Evolutionary conservation across 805 yeast genomes (phyloP), one percentile per base, ranked within the genome.

Genomic region (Wickerhamomyces hampshirensis): DNA sequence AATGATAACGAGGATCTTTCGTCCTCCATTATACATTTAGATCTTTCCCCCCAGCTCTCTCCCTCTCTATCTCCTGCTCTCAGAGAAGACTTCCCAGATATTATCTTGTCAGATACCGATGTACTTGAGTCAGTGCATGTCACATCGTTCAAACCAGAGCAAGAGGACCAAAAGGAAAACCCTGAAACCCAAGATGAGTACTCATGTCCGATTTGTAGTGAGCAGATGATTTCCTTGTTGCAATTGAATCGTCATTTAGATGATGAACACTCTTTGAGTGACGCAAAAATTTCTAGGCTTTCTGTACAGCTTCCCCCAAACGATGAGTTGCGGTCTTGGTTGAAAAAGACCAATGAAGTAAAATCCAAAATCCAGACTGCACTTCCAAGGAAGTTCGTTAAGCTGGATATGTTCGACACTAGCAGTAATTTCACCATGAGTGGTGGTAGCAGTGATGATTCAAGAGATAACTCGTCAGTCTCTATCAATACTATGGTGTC

Each of bases 201-300:
- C 12, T 23, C 35, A 13, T 86, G 95, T 50, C 95, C 95, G 2
- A 79, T 86, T 1, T 86, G 95, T 51, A 58, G 63, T 11, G 81
- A 77, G 39, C 33, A 57, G 2, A 77, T 82, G 80, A 58, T 73
- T 6, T 68, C 72, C 5, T 55, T 80, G 27, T 34, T 46, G 12
- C 80, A 74, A 42, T 62, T 85, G 38, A 84, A 84, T 54, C 65
- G 67, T 30, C 96, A 86, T 56, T 58, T 86, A 18, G 95, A 87
- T 53, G 81, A 73, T 39, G 72, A 59, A 7, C 96, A 86, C 53
- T 60, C 65, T 1, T 59, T 61, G 33, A 26, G 60, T 43, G 13
- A 26, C 23, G 17, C 21, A 4, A 12, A 8, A 13, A 10, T 4
- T 13, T 21, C 36, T 28, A 35, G 37, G 9, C n/a, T 39, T 18